Evolutionary conservation across 768 basidiomycete species (phyloP).

Genomic region (Mycena rebaudengoi): DNA sequence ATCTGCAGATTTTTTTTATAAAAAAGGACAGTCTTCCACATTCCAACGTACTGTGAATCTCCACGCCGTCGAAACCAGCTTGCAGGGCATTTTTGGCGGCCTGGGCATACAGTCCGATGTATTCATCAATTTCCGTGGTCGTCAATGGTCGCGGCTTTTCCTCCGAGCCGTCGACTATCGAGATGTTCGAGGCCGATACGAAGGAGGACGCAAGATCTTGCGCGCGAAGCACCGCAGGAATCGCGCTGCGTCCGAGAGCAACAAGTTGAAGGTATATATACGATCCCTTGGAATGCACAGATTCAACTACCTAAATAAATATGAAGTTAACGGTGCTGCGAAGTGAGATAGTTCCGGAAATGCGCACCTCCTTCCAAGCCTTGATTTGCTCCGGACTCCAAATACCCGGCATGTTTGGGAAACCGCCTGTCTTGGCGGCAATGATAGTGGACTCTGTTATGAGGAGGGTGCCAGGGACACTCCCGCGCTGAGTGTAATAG

Average conservation of each 20-base stretch:
- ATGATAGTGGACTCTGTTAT: too few relatives aligned
- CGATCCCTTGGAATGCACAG: constrained; percentile 49
- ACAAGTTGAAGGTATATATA: constrained; percentile 53
- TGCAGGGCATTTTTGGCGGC: constrained; percentile 48
- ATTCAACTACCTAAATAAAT: too few relatives aligned
- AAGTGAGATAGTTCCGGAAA: too few relatives aligned
- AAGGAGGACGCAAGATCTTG: constrained; percentile 28
- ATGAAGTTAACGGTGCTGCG: too few relatives aligned
- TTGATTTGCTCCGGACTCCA: too few relatives aligned
- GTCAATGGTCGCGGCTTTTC: constrained; percentile 40
- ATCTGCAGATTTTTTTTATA: not conserved
- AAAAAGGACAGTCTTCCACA: too few relatives aligned
- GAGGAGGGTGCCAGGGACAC: too few relatives aligned
- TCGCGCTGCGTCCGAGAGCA: constrained; percentile 48
- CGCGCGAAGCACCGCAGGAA: constrained; percentile 21
- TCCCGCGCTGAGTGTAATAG: too few relatives aligned
- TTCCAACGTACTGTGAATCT: constrained; percentile 40
- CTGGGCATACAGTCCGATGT: constrained; percentile 46
- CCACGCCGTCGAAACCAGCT: constrained; percentile 67
- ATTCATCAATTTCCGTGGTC: constrained; percentile 46
- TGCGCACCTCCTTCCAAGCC: too few relatives aligned
- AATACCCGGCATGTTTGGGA: too few relatives aligned
- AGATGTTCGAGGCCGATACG: constrained; percentile 34
- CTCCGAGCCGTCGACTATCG: constrained; percentile 9
- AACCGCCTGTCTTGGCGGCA: too few relatives aligned